phyloP scores from a whole-genome alignment of 352 stramenopile genomes.

The Phytophthora brassicae region DNA sequence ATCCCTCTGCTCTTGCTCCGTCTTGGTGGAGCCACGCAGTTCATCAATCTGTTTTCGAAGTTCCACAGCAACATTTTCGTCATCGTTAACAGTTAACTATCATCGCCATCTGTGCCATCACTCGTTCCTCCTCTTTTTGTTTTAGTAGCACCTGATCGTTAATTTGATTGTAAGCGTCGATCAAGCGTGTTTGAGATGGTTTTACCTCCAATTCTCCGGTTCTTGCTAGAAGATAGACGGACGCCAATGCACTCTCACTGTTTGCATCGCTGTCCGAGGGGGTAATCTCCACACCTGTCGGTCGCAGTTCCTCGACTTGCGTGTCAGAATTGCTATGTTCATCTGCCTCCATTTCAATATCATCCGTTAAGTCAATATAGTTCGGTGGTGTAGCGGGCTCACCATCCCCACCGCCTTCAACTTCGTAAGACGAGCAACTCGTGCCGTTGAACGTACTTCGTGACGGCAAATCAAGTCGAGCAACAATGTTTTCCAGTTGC shows the following conservation, averaged over 20 bases:
- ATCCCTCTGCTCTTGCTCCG: conserved; percentile 26
- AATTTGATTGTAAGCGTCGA: conserved; percentile 30
- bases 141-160: conserved; percentile 34
- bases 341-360: conserved; percentile 11
- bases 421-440: neutral
- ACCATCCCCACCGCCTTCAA: neutral
- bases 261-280: conserved; percentile 20
- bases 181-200: neutral
- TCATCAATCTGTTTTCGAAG: conserved; percentile 29
- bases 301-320: neutral
- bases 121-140: conserved; percentile 26
- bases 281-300: conserved; percentile 20
- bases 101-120: conserved; percentile 19
- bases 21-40: conserved; percentile 30
- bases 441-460: neutral
- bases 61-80: conserved; percentile 17
- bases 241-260: neutral
- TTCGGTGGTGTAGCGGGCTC: neutral
- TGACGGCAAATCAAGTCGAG: conserved; percentile 12
- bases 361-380: conserved; percentile 25
- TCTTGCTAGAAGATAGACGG: neutral
- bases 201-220: conserved; percentile 6
- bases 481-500: conserved; percentile 18
- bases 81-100: conserved; percentile 18
- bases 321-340: neutral